phyloP scores from a whole-genome alignment of 2,329 filamentous ascomycete genomes.

The Chrysoporthe cubensis region DNA sequence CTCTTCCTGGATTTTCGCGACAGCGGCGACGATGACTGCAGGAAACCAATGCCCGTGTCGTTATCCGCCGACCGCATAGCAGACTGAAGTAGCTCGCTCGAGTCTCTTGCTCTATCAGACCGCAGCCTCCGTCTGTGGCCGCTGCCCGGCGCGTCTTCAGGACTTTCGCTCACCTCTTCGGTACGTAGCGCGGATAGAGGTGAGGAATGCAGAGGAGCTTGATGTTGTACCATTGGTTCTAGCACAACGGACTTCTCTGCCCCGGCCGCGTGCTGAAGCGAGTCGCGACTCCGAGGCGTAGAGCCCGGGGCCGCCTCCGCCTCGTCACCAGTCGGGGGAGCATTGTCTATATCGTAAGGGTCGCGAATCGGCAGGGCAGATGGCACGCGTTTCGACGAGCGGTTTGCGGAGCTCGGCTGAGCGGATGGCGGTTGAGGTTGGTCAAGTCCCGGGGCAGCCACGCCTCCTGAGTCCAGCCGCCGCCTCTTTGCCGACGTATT shows the following conservation, averaged over 20 bases:
- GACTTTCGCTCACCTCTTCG: conserved; percentile 58
- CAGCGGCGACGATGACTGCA: conserved; percentile 48
- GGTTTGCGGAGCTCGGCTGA: conserved; percentile 12
- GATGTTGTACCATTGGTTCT: not conserved
- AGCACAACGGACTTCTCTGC: conserved; percentile 1
- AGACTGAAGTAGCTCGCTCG: conserved; percentile 49
- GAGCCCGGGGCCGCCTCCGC: conserved; percentile 25
- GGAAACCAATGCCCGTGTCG: conserved; percentile 35
- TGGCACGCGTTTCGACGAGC: conserved; percentile 30
- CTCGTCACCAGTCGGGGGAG: conserved; percentile 35
- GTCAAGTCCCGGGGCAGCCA: conserved; percentile 20
- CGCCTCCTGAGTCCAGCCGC: conserved; percentile 38
- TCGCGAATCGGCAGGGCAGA: conserved; percentile 30
- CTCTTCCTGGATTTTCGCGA: conserved; percentile 43
- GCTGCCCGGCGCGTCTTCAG: conserved; percentile 58
- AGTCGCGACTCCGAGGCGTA: conserved; percentile 29
- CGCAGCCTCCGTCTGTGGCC: conserved; percentile 51
- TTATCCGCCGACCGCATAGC: conserved; percentile 35
- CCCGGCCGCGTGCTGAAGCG: conserved; percentile 25
- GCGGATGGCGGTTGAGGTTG: conserved; percentile 7
- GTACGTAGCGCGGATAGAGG: conserved; percentile 22
- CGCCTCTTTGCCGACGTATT: conserved; percentile 55
- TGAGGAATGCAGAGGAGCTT: conserved; percentile 14
- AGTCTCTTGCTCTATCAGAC: conserved; percentile 42
- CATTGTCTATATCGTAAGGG: conserved; percentile 38